Evolutionary conservation across 2,329 filamentous ascomycete species (phyloP).

Genomic region (Chrysosporium keratinophilum): DNA sequence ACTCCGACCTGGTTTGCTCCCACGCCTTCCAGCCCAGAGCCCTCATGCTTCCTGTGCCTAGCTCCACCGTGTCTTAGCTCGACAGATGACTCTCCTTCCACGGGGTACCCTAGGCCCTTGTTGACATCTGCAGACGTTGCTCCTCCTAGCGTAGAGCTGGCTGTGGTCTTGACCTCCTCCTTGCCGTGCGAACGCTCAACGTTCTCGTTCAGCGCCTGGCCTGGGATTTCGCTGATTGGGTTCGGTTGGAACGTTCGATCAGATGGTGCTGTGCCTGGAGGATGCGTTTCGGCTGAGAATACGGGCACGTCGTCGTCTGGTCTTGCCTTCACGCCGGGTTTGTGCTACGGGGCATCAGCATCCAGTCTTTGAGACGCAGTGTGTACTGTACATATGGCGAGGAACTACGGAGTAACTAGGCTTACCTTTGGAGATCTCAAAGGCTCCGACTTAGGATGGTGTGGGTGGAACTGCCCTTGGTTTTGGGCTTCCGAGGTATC

Average conservation of each 20-base stretch:
- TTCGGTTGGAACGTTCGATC: slow-evolving; percentile 41
- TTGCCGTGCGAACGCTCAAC: slow-evolving; percentile 35
- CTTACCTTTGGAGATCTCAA: slow-evolving; percentile 5
- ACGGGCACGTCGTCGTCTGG: slow-evolving; percentile 48
- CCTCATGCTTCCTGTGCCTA: slow-evolving; percentile 33
- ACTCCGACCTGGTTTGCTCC: slow-evolving; percentile 23
- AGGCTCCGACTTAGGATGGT: background rate
- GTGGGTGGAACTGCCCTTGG: slow-evolving; percentile 8
- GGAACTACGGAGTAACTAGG: background rate
- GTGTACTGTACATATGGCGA: background rate
- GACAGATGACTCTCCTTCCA: slow-evolving; percentile 38
- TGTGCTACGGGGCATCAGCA: slow-evolving; percentile 43
- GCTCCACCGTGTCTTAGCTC: slow-evolving; percentile 42
- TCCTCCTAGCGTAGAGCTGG: slow-evolving; percentile 40
- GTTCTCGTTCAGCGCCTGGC: slow-evolving; percentile 33
- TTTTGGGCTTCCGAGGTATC: slow-evolving; percentile 2
- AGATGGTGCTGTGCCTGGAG: slow-evolving; percentile 53
- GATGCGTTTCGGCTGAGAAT: slow-evolving; percentile 52
- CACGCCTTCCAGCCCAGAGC: slow-evolving; percentile 37
- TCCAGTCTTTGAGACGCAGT: background rate
- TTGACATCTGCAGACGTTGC: slow-evolving; percentile 46
- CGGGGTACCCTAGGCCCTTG: slow-evolving; percentile 44
- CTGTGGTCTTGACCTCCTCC: slow-evolving; percentile 32
- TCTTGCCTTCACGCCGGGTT: slow-evolving; percentile 50
- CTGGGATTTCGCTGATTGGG: slow-evolving; percentile 26